phyloP scores from a whole-genome alignment of 1,284 basidiomycete genomes.

The Dichomitus squalens region DNA sequence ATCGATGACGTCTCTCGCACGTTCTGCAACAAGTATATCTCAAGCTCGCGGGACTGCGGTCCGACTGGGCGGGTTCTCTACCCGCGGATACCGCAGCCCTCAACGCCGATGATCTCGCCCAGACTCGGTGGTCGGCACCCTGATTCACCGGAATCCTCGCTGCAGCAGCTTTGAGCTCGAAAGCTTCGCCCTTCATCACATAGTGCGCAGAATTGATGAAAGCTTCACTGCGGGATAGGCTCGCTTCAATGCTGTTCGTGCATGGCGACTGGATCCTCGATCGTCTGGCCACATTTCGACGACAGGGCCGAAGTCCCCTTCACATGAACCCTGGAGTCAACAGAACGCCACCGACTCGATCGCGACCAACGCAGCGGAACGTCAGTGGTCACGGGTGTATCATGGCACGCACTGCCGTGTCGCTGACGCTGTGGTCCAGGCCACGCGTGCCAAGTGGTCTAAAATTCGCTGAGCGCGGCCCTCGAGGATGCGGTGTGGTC shows the following conservation, averaged over 20 bases:
- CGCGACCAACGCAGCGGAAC: not conserved
- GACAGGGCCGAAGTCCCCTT: slow-evolving; percentile 10
- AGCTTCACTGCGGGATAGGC: not conserved
- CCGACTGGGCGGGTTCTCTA: not conserved
- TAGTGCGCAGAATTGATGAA: not conserved
- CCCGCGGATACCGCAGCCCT: not conserved
- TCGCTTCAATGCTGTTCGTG: not conserved
- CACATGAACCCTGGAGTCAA: not conserved
- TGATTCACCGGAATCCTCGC: not conserved
- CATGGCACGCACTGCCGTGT: slow-evolving; percentile 5
- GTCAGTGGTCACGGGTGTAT: slow-evolving; percentile 12
- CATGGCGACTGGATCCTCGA: slow-evolving; percentile 6
- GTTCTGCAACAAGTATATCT: not conserved
- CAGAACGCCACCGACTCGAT: slow-evolving; percentile 2
- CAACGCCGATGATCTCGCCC: not conserved
- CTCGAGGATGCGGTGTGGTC: slow-evolving; percentile 2
- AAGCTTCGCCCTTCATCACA: not conserved
- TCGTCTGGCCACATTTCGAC: slow-evolving; percentile 1
- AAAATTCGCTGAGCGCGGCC: not conserved
- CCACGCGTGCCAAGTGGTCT: not conserved
- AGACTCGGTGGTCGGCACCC: not conserved
- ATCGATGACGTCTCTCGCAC: not conserved
- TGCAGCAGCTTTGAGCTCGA: not conserved
- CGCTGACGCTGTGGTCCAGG: not conserved
- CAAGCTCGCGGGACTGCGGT: not conserved